A percentile compares a stretch with the other conserved stretches of the same genome.
Evolutionary conservation across 352 stramenopile genomes (phyloP).

Genomic region (Bremia lactucae): DNA sequence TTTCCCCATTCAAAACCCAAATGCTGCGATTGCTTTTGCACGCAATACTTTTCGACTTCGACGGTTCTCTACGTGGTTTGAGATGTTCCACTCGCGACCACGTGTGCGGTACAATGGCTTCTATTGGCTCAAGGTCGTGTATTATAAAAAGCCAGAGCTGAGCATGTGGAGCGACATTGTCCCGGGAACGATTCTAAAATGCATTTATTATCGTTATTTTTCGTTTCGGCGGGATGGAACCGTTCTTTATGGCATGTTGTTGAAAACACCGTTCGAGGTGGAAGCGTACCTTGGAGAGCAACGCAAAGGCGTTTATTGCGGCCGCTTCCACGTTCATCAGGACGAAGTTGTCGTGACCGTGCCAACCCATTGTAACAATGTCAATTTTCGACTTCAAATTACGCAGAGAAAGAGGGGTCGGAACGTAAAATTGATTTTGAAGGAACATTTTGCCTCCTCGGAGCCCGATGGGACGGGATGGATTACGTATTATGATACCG

Average conservation of each 20-base stretch:
- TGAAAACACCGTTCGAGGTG: conserved; percentile 54
- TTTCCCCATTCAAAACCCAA: conserved; percentile 51
- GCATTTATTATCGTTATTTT: conserved; percentile 80
- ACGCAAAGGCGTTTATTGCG: conserved; percentile 40
- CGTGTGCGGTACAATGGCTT: conserved; percentile 75
- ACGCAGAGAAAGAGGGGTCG: conserved; percentile 31
- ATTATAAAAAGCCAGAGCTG: conserved; percentile 80
- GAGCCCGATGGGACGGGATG: conserved; percentile 53
- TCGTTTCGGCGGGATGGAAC: conserved; percentile 64
- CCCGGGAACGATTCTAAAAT: conserved; percentile 61
- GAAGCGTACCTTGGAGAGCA: conserved; percentile 20
- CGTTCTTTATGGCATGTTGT: conserved; percentile 70
- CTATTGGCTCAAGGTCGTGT: conserved; percentile 66
- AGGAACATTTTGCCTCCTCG: conserved; percentile 64
- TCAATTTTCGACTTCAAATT: conserved; percentile 63
- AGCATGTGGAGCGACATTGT: conserved; percentile 77
- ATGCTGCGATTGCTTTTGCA: conserved; percentile 27
- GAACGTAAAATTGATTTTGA: conserved; percentile 49
- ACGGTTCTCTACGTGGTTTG: conserved; percentile 54
- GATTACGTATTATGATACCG: conserved; percentile 60
- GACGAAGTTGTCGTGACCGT: conserved; percentile 61
- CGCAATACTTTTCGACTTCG: conserved; percentile 51
- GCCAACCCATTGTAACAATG: conserved; percentile 48
- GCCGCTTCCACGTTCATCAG: conserved; percentile 52
- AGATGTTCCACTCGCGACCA: conserved; percentile 58